Evolutionary conservation across 2,329 filamentous ascomycete genomes (phyloP).

Genomic region (Cercospora beticola): DNA sequence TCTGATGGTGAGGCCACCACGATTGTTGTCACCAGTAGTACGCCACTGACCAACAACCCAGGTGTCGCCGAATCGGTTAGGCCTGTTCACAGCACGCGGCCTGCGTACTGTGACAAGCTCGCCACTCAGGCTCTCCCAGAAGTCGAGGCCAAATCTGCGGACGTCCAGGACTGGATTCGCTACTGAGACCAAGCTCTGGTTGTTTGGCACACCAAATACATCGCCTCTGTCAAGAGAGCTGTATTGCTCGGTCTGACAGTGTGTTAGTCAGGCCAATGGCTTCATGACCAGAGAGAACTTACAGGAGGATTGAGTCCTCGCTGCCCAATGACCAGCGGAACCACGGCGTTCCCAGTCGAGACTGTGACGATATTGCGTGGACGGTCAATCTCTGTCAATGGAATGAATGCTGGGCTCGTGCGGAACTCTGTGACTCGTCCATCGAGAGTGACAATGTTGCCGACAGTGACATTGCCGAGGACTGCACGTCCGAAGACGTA

Average conservation of each 20-base stretch:
- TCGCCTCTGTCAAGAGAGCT: slow-evolving; percentile 64
- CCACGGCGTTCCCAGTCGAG: slow-evolving; percentile 56
- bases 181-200: slow-evolving; percentile 56
- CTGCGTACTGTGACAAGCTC: slow-evolving; percentile 65
- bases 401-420: slow-evolving; percentile 57
- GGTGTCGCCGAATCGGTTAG: slow-evolving; percentile 66
- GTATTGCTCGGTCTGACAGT: slow-evolving; percentile 53
- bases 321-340: slow-evolving; percentile 61
- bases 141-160: slow-evolving; percentile 64
- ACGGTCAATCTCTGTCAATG: slow-evolving; percentile 62
- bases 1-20: slow-evolving; percentile 65
- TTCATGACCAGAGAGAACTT: neutral
- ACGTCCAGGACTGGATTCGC: slow-evolving; percentile 63
- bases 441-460: slow-evolving; percentile 61
- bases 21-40: slow-evolving; percentile 60
- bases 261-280: neutral
- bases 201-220: slow-evolving; percentile 65
- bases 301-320: slow-evolving; percentile 54
- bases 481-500: slow-evolving; percentile 62
- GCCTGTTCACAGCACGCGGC: slow-evolving; percentile 58
- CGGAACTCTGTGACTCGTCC: slow-evolving; percentile 62
- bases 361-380: slow-evolving; percentile 56
- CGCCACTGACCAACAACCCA: slow-evolving; percentile 68
- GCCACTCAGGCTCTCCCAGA: slow-evolving; percentile 69
- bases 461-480: slow-evolving; percentile 56